A percentile compares a stretch with the other conserved stretches of the same genome.
Evolutionary conservation across 148 eudicot genomes (phyloP).

Genomic region (Chenopodium suecicum): DNA sequence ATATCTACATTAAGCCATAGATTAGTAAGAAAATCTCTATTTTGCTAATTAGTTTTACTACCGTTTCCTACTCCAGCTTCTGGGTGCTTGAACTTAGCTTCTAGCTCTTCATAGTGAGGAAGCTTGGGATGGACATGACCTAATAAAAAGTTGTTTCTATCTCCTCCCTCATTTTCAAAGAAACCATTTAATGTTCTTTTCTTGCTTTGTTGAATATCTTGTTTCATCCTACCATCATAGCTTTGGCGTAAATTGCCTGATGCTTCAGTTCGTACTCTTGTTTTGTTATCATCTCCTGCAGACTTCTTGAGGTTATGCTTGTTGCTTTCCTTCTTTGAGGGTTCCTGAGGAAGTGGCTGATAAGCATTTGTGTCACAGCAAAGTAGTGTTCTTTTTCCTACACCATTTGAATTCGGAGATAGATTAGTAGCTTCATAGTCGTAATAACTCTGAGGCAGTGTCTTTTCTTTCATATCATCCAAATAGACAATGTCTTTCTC

Average conservation of each 20-base stretch:
- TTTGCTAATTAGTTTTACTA: neutral
- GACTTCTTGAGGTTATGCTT: neutral
- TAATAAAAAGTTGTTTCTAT: neutral
- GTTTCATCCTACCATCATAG: neutral
- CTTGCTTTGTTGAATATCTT: neutral
- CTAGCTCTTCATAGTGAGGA: conserved; percentile 1
- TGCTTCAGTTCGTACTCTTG: neutral
- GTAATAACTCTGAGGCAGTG: neutral
- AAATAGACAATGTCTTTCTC: conserved; percentile 16
- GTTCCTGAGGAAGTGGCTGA: conserved; percentile 8
- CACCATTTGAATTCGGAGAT: neutral
- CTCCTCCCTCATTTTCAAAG: no score
- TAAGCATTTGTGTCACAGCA: neutral
- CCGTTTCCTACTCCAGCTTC: neutral
- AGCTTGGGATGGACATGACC: conserved; percentile 9
- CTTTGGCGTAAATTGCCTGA: neutral
- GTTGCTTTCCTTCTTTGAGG: neutral
- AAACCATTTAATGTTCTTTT: no score
- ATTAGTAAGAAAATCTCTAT: no score
- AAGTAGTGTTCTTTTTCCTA: neutral
- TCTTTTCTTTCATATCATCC: conserved; percentile 9
- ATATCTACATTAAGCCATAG: no score
- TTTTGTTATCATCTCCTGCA: neutral
- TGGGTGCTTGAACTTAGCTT: neutral
- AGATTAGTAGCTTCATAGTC: neutral